A percentile compares a stretch with the other conserved stretches of the same genome.
Evolutionary conservation across 352 stramenopile species (phyloP).

Genomic region (Hyphochytrium catenoides): DNA sequence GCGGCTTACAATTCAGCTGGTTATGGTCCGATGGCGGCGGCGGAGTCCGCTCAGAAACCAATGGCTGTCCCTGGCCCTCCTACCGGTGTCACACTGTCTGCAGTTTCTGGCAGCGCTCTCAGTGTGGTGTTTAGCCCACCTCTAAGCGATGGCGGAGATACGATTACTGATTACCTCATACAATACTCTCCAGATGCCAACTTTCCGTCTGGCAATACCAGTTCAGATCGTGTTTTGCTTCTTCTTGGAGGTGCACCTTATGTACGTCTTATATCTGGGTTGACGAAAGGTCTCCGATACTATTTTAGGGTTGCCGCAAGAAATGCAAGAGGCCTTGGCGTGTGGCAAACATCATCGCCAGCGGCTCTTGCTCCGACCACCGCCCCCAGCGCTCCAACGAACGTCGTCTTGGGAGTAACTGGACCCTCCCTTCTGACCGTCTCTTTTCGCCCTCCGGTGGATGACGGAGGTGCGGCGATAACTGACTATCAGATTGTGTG

Average conservation of each 20-base stretch:
- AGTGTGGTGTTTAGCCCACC: constrained; percentile 66
- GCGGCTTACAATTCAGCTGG: constrained; percentile 84
- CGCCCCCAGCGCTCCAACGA: constrained; percentile 53
- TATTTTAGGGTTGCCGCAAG: constrained; percentile 34
- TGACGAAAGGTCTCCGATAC: constrained; percentile 36
- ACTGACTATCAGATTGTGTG: constrained; percentile 73
- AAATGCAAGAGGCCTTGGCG: constrained; percentile 41
- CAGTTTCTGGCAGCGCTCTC: constrained; percentile 51
- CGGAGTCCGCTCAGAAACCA: constrained; percentile 27
- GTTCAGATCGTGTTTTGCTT: constrained; percentile 14
- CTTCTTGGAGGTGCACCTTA: constrained; percentile 33
- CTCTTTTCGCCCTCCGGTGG: constrained; percentile 41
- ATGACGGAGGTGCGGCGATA: constrained; percentile 66
- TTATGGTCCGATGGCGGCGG: constrained; percentile 41
- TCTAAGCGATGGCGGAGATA: constrained; percentile 46
- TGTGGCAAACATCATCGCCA: constrained; percentile 62
- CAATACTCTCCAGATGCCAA: constrained; percentile 55
- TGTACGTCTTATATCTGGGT: constrained; percentile 20
- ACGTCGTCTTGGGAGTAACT: constrained; percentile 39
- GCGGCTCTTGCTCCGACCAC: constrained; percentile 68
- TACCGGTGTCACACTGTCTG: constrained; percentile 35
- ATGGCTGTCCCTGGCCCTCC: constrained; percentile 45
- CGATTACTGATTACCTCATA: constrained; percentile 68
- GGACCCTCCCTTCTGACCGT: constrained; percentile 73
- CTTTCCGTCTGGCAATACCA: constrained; percentile 29